These are phyloP conservation scores for Penicillium frequentans DNA, from an alignment of 2,329 filamentous ascomycete species.

Conservation along the genomic window DNA sequence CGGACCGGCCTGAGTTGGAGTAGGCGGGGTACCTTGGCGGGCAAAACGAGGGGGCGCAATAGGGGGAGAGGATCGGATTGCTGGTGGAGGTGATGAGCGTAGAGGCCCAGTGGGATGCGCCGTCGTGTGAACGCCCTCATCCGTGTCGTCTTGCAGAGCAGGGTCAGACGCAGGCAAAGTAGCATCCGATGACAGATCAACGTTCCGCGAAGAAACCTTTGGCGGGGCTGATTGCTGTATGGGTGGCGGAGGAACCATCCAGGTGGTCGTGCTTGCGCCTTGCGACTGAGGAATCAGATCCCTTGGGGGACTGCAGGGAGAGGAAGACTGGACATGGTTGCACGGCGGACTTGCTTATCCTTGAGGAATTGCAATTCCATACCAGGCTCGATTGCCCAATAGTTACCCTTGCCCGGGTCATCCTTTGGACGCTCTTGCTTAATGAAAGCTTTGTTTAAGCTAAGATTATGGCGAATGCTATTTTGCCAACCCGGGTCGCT, in stretches of 20 bases:
- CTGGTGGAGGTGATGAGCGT: conserved; percentile 50
- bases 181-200: conserved; percentile 72
- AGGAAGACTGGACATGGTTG: conserved; percentile 47
- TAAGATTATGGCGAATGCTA: conserved; percentile 97
- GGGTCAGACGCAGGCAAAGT: conserved; percentile 73
- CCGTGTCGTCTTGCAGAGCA: conserved; percentile 55
- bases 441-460: conserved; percentile 92
- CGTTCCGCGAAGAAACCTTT: conserved; percentile 28
- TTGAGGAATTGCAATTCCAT: conserved; percentile 88
- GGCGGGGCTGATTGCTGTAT: conserved; percentile 9
- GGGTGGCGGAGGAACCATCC: conserved; percentile 35
- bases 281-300: conserved; percentile 32
- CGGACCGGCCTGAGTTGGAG: conserved; percentile 64
- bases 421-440: conserved; percentile 96
- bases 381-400: conserved; percentile 91
- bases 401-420: conserved; percentile 95
- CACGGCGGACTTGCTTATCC: conserved; percentile 65
- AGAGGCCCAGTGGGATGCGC: conserved; percentile 28
- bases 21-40: conserved; percentile 70
- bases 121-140: conserved; percentile 41
- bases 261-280: conserved; percentile 32
- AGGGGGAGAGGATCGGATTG: conserved; percentile 88
- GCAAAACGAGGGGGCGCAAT: conserved; percentile 59
- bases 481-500: conserved; percentile 96
- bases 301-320: conserved; percentile 33